phyloP scores from a whole-genome alignment of 2,329 filamentous ascomycete genomes.

The Alternaria sp. region DNA sequence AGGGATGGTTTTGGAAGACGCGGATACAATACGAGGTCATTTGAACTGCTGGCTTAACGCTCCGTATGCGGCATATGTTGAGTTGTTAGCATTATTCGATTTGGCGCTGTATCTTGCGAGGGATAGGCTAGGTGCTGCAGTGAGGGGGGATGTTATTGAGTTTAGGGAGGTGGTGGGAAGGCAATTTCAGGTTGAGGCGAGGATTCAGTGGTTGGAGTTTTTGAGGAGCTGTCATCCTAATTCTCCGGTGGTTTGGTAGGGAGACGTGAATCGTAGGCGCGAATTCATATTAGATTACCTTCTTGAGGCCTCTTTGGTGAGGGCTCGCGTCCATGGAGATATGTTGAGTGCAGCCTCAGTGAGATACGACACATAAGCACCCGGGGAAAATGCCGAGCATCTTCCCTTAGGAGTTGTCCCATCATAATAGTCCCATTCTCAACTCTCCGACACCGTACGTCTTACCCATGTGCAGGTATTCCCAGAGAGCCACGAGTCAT shows the following conservation, averaged over 20 bases:
- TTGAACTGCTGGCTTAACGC: not conserved
- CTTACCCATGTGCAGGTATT: not conserved
- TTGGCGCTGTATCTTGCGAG: not conserved
- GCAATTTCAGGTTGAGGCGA: not conserved
- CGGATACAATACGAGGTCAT: not conserved
- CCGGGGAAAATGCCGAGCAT: not conserved
- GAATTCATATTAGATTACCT: not conserved
- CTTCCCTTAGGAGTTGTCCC: not conserved
- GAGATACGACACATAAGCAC: not conserved
- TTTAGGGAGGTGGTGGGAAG: not conserved
- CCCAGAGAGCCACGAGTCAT: not conserved
- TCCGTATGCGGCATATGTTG: not conserved
- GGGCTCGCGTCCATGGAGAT: not conserved
- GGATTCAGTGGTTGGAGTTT: not conserved
- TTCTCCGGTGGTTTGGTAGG: not conserved
- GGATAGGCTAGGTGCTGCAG: not conserved
- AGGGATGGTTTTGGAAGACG: not conserved
- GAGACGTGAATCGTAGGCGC: not conserved
- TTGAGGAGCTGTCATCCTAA: not conserved
- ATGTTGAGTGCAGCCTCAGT: not conserved
- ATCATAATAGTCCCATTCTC: not conserved
- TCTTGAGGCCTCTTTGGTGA: not conserved
- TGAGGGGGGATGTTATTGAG: not conserved
- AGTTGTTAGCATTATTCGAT: not conserved
- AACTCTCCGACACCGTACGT: not conserved